Base-by-base conservation (phyloP, 1,284 basidiomycete species). In the Phellopilus nigrolimitatus region DNA sequence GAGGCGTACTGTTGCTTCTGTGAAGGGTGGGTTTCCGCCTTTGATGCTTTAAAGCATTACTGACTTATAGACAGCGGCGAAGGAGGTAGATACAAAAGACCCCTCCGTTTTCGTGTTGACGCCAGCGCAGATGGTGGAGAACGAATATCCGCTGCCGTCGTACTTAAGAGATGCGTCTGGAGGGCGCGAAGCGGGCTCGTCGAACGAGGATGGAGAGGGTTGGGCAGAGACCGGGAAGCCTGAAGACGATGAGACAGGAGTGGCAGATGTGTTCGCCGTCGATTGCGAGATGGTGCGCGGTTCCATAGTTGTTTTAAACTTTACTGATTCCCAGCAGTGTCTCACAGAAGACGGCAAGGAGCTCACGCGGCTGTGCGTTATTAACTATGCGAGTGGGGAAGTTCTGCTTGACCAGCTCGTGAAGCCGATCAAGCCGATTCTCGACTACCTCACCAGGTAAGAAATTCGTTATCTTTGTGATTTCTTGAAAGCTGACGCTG, bases 251-350 rank as follows among this genome's bases (percentile, higher is more conserved):
- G 62, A 72, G 27, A 51, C 68, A 39, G 74, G 78, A 0, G 66
- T 40, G 15, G 47, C 65, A 42, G 61, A 62, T 27, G 72, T 87
- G 31, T 83, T 80, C 53, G 79, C 83, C 3, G 75, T 97, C 36
- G 94, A 97, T 71, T 97, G 94, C 65, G 93, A 97, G 67, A 97
- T 97, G n/a, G n/a, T n/a, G n/a, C n/a, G n/a, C n/a, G n/a, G n/a
- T n/a, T n/a, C n/a, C n/a, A n/a, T n/a, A n/a, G n/a, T n/a, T n/a
- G n/a, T n/a, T n/a, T n/a, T n/a, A n/a, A n/a, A n/a, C n/a, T n/a
- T n/a, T n/a, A n/a, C n/a, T n/a, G n/a, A n/a, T n/a, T n/a, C n/a
- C n/a, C n/a, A n/a, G n/a, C n/a, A n/a, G 91, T 91, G 89, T 62
- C 61, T 87, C 64, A 93, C 92, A 0, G 85, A 86, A 60, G 85